phyloP scores from a whole-genome alignment of 345 rosid genomes.

The Hypericum androsaemum region DNA sequence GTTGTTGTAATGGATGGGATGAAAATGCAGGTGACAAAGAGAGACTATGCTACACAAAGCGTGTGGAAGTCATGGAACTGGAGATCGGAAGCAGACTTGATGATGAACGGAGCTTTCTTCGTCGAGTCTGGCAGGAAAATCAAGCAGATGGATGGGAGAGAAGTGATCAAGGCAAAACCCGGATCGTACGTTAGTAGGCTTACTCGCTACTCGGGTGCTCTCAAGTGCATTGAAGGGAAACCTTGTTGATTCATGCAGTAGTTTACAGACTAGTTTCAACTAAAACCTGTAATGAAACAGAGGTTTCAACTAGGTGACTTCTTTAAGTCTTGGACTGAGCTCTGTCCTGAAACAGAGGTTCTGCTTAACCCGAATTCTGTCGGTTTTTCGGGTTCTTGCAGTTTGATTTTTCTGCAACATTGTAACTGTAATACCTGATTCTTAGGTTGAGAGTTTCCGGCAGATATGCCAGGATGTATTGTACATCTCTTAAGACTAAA shows the following conservation, averaged over 20 bases:
- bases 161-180: slow-evolving; percentile 33
- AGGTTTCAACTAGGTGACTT: too few relatives aligned
- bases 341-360: too few relatives aligned
- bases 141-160: slow-evolving; percentile 2
- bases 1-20: slow-evolving; percentile 1
- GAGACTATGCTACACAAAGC: slow-evolving; percentile 27
- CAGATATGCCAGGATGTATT: too few relatives aligned
- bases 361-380: too few relatives aligned
- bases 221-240: slow-evolving; percentile 22
- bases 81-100: slow-evolving; percentile 58
- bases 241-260: not conserved
- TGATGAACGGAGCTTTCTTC: slow-evolving; percentile 62
- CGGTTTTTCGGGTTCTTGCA: too few relatives aligned
- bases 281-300: too few relatives aligned
- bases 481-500: too few relatives aligned
- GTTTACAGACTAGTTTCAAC: too few relatives aligned
- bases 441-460: too few relatives aligned
- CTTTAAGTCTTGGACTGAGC: too few relatives aligned
- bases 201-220: slow-evolving; percentile 41
- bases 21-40: slow-evolving; percentile 36
- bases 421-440: too few relatives aligned
- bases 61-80: slow-evolving; percentile 60
- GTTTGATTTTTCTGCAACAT: too few relatives aligned
- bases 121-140: slow-evolving; percentile 41
- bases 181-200: slow-evolving; percentile 33